Evolutionary conservation across 1,284 basidiomycete species (phyloP).

Genomic region (Anthracocystis walkeri): DNA sequence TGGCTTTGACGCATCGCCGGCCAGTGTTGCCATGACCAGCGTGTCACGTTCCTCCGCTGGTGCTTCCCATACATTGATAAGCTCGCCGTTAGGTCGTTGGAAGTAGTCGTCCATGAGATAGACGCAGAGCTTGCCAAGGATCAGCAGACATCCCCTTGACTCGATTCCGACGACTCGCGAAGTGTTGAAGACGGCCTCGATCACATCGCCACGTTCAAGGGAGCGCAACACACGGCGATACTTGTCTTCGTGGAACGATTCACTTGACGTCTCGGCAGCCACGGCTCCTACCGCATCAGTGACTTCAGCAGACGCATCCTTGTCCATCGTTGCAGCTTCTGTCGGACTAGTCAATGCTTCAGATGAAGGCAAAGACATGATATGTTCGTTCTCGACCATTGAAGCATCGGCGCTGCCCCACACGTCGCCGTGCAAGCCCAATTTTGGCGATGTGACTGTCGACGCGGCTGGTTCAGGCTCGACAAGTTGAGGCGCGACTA

Average conservation of each 20-base stretch:
- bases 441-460: conserved; percentile 7
- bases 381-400: neutral
- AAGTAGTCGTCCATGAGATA: conserved; percentile 95
- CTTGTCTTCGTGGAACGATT: conserved; percentile 74
- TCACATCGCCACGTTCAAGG: conserved; percentile 87
- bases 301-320: neutral
- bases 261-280: conserved; percentile 18
- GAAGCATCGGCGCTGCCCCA: conserved; percentile 38
- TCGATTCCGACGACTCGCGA: conserved; percentile 63
- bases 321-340: neutral
- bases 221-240: conserved; percentile 73
- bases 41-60: conserved; percentile 76
- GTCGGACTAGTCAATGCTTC: neutral
- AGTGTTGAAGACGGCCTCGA: conserved; percentile 79
- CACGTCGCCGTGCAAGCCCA: conserved; percentile 21
- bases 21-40: conserved; percentile 78
- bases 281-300: conserved; percentile 4
- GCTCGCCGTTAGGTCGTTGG: conserved; percentile 85
- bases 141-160: conserved; percentile 82
- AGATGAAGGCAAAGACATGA: conserved; percentile 1
- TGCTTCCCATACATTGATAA: conserved; percentile 88
- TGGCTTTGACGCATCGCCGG: conserved; percentile 68
- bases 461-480: conserved; percentile 19
- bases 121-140: conserved; percentile 84
- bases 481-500: conserved; percentile 32